These are phyloP conservation scores for rapeseed (Brassica napus) DNA, from an alignment of 345 rosid species.

Conservation along the genomic window Da-Ae NC_063439.1:20083001-20083500, in stretches of 20 bases:
- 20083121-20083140: slow-evolving; percentile 36
- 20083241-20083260: background rate
- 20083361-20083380: too few species aligned
- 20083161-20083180: slow-evolving; percentile 22
- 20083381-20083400: too few species aligned
- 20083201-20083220: slow-evolving; percentile 2
- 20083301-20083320: too few species aligned
- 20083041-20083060: slow-evolving; percentile 39
- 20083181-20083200: background rate
- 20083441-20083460: too few species aligned
- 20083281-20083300: too few species aligned
- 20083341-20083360: too few species aligned
- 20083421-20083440: too few species aligned
- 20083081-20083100: slow-evolving; percentile 8
- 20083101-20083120: slow-evolving; percentile 32
- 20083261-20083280: too few species aligned
- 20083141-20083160: slow-evolving; percentile 28
- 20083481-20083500: too few species aligned
- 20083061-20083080: slow-evolving; percentile 46
- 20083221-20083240: background rate
- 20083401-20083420: too few species aligned
- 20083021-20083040: slow-evolving; percentile 35
- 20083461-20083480: too few species aligned
- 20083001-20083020: slow-evolving; percentile 40
- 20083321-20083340: too few species aligned